These are phyloP conservation scores for Leccinum fibrillosum DNA, from an alignment of 768 basidiomycete genomes.

Conservation along the genomic window DNA sequence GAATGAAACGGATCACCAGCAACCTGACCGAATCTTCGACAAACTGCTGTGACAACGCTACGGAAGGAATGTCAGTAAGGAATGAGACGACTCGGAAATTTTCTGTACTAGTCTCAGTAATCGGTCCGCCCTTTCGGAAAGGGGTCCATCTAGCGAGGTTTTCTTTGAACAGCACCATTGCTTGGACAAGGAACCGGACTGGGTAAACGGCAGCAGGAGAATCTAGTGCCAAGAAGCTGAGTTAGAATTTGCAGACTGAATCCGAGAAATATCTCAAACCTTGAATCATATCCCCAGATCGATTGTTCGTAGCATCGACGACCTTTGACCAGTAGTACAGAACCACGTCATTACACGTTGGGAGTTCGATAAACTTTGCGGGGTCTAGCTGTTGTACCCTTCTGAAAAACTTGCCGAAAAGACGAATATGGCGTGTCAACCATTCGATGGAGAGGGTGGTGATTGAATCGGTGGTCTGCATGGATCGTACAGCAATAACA, in stretches of 20 bases:
- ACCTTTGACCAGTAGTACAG: constrained; percentile 83
- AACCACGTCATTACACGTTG: constrained; percentile 62
- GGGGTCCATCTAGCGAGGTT: constrained; percentile 77
- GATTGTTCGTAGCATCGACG: constrained; percentile 57
- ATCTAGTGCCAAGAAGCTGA: constrained; percentile 40
- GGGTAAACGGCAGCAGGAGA: constrained; percentile 64
- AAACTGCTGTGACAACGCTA: constrained; percentile 65
- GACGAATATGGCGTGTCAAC: constrained; percentile 64
- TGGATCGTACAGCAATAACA: constrained; percentile 40
- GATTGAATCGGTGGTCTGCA: constrained; percentile 33
- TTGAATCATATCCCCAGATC: constrained; percentile 48
- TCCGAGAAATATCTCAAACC: constrained; percentile 39
- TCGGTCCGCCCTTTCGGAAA: constrained; percentile 52
- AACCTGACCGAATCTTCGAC: constrained; percentile 71
- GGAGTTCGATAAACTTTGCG: constrained; percentile 59
- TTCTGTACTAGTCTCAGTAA: constrained; percentile 55
- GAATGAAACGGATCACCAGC: constrained; percentile 82
- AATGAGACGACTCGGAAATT: not conserved
- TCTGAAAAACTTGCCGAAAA: constrained; percentile 80
- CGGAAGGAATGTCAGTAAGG: constrained; percentile 11
- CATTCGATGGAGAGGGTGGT: constrained; percentile 47
- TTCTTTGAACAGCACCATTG: constrained; percentile 84
- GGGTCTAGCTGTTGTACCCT: constrained; percentile 62
- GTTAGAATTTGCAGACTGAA: not conserved
- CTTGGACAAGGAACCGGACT: constrained; percentile 77